Base-by-base conservation (phyloP, 163 green algal genomes). In the Scenedesmus sp. region DNA sequence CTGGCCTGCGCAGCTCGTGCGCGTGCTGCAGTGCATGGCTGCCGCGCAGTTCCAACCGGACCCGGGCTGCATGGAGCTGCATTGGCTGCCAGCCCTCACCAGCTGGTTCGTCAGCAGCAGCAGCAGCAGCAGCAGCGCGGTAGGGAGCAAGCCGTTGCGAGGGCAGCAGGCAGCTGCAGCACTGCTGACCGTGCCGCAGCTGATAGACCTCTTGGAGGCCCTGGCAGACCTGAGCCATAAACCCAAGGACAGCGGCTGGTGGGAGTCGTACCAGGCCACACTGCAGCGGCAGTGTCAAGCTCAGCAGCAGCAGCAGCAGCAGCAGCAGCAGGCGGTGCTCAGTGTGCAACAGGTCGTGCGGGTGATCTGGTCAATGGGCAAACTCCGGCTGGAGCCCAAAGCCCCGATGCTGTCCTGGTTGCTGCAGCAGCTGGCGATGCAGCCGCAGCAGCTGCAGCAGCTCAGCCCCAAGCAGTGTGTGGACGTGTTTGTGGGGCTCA, bases 401-500 rank as follows among this genome's bases (percentile, higher is more conserved):
- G 33, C 82, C 43, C 12, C 42, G 16, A 16, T 87, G 15, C 40
- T 87, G 7, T 51, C 30, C 9, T 87, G 65, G 33, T 33, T 87
- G n/a, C 53, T 87, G 68, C 24, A 51, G 30, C 82, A 87, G 51
- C 51, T 87, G 40, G 33, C 44, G 35, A 3, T 22, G 81, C 81
- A 68, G 44, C 82, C 26, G 40, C 43, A 53, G 18, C 9, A 76
- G n/a, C 51, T 70, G 18, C 44, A 49, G 33, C 82, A 87, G 70
- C 53, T 53, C 35, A 87, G 59, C 59, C 4, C 22, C 59, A 72
- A 33, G 59, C 59, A 72, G 40, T 76, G 51, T 16, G 82, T 87
- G 51, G 51, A 87, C 33, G 9, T 87, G n/a, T 78, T 87, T 78
- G 51, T 87, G 26, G 82, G 82, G 49, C 82, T 87, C 35, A 79